Conservation (phyloP, 2,329 filamentous ascomycete species). For the Gliomastix tumulicola region DNA sequence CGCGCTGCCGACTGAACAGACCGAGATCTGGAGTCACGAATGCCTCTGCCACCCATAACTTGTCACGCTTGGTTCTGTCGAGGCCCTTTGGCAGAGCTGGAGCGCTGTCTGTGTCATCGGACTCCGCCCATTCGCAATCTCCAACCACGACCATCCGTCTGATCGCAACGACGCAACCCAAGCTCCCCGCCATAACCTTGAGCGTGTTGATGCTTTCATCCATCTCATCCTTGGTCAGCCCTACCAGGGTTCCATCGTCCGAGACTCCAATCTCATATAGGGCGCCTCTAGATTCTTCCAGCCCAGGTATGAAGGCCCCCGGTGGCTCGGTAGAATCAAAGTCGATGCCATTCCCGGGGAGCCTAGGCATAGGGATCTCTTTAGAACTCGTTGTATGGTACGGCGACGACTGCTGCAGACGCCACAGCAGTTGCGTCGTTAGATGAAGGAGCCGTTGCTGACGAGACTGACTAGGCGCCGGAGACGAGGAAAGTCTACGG, state of each 20-base stretch:
- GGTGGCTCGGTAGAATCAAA: conserved; percentile 38
- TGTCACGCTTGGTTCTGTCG: conserved; percentile 29
- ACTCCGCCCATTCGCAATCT: conserved; percentile 67
- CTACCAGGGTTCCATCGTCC: conserved; percentile 87
- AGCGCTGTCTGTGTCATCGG: conserved; percentile 12
- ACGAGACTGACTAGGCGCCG: conserved; percentile 48
- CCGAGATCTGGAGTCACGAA: conserved; percentile 70
- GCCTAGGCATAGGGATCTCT: conserved; percentile 65
- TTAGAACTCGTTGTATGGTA: conserved; percentile 77
- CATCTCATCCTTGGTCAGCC: conserved; percentile 84
- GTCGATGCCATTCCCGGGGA: conserved; percentile 57
- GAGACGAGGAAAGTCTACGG: not conserved
- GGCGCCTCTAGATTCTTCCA: conserved; percentile 90
- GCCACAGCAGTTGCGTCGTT: conserved; percentile 92
- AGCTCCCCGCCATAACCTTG: conserved; percentile 82
- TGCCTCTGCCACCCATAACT: conserved; percentile 84
- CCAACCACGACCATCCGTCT: conserved; percentile 79
- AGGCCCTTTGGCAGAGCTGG: no score
- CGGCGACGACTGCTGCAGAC: conserved; percentile 88
- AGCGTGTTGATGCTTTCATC: conserved; percentile 83
- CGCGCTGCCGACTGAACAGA: conserved; percentile 12
- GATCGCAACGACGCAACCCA: conserved; percentile 81
- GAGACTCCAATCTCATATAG: conserved; percentile 95
- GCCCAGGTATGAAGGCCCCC: conserved; percentile 61
- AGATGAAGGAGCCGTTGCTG: conserved; percentile 84